These are phyloP conservation scores for Phytophthora sansomeana DNA, from an alignment of 352 stramenopile genomes.

Conservation along the genomic window DNA sequence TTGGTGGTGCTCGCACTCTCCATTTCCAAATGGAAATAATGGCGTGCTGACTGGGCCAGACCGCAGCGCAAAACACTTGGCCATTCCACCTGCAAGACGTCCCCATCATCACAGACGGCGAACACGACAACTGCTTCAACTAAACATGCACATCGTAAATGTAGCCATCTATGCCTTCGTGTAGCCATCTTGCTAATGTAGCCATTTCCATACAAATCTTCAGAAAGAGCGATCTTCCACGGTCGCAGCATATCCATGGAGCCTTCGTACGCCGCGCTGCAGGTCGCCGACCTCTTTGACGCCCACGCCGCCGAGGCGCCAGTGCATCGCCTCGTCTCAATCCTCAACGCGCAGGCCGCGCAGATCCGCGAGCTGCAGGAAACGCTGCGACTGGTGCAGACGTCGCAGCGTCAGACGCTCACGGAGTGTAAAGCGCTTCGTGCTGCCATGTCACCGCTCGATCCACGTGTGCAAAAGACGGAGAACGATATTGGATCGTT, in stretches of 20 bases:
- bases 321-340: slow-evolving; percentile 65
- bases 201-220: neutral
- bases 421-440: slow-evolving; percentile 26
- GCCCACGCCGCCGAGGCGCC: slow-evolving; percentile 54
- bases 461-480: slow-evolving; percentile 14
- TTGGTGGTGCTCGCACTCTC: too few species aligned
- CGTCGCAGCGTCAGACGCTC: slow-evolving; percentile 39
- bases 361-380: slow-evolving; percentile 45
- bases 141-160: slow-evolving; percentile 3
- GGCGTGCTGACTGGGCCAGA: too few species aligned
- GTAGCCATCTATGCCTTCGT: slow-evolving; percentile 20
- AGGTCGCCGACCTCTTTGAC: slow-evolving; percentile 65
- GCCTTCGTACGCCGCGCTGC: slow-evolving; percentile 15
- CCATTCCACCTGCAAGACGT: too few species aligned
- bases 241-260: slow-evolving; percentile 6
- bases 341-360: slow-evolving; percentile 65
- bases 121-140: too few species aligned
- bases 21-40: too few species aligned
- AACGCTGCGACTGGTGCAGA: slow-evolving; percentile 41
- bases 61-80: neutral
- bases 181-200: too few species aligned
- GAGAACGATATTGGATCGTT: slow-evolving; percentile 8
- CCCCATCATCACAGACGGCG: too few species aligned
- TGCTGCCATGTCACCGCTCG: slow-evolving; percentile 11
- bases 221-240: slow-evolving; percentile 16